phyloP scores from a whole-genome alignment of 139 green algal species.

The Axilococcus clingmanii region DNA sequence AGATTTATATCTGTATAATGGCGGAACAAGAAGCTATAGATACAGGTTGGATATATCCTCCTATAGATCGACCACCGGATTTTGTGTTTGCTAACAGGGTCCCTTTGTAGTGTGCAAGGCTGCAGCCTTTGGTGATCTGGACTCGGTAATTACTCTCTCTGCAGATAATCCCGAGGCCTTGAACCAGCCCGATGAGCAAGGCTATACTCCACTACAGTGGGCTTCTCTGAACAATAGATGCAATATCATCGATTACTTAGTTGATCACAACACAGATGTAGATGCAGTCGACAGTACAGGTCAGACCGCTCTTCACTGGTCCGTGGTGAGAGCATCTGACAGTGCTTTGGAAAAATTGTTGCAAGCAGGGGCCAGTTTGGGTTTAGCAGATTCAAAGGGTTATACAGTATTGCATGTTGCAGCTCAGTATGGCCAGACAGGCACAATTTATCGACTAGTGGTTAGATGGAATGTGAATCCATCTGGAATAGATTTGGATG shows the following conservation, averaged over 20 bases:
- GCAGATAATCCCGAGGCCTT: constrained; percentile 36
- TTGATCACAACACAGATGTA: constrained; percentile 47
- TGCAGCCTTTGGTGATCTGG: constrained; percentile 71
- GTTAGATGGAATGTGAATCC: constrained; percentile 76
- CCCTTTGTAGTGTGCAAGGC: constrained; percentile 47
- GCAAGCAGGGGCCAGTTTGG: constrained; percentile 36
- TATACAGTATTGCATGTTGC: constrained; percentile 81
- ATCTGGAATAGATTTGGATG: constrained; percentile 56
- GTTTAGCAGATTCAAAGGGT: constrained; percentile 26
- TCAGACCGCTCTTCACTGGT: constrained; percentile 85
- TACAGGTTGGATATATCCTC: no score
- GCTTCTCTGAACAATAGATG: constrained; percentile 89
- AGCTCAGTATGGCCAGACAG: constrained; percentile 93
- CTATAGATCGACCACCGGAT: no score
- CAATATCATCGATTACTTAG: constrained; percentile 51
- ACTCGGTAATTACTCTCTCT: constrained; percentile 50
- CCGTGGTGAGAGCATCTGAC: constrained; percentile 64
- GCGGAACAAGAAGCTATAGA: no score
- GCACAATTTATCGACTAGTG: constrained; percentile 79
- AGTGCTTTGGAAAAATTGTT: constrained; percentile 67
- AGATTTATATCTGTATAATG: no score
- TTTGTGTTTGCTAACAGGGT: not conserved
- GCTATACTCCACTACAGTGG: constrained; percentile 73
- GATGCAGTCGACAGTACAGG: constrained; percentile 61
- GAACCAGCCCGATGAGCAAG: constrained; percentile 51